These are phyloP conservation scores for Cercospora sp. DNA, from an alignment of 2,329 filamentous ascomycete species.

Conservation along the genomic window DNA sequence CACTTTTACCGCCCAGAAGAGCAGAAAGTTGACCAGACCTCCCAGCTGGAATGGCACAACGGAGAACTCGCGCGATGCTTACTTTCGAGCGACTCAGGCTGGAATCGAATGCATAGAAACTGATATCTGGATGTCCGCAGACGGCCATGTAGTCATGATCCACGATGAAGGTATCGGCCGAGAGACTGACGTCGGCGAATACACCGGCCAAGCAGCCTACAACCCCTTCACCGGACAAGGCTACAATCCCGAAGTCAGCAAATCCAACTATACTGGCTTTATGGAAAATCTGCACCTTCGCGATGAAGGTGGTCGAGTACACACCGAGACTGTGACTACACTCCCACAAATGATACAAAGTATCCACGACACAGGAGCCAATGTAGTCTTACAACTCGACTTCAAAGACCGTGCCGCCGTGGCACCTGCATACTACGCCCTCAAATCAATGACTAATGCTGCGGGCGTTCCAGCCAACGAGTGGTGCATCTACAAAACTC, in stretches of 20 bases:
- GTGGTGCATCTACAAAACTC: not conserved
- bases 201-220: not conserved
- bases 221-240: not conserved
- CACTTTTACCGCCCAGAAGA: not conserved
- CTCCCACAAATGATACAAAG: slow-evolving; percentile 21
- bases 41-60: not conserved
- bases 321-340: not conserved
- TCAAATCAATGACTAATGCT: slow-evolving; percentile 9
- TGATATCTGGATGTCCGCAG: not conserved
- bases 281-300: not conserved
- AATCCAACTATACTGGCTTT: not conserved
- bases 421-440: slow-evolving; percentile 26
- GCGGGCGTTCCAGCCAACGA: not conserved
- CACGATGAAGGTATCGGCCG: not conserved
- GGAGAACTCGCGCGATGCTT: not conserved
- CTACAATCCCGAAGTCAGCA: not conserved
- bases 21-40: not conserved
- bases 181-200: not conserved
- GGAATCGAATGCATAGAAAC: not conserved
- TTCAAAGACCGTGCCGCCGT: slow-evolving; percentile 26
- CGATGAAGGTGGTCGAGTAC: not conserved
- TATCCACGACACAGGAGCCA: slow-evolving; percentile 24
- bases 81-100: not conserved
- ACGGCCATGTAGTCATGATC: not conserved
- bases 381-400: slow-evolving; percentile 27